phyloP scores from a whole-genome alignment of 805 yeast species.

The Blastobotrys attinorum region DNA sequence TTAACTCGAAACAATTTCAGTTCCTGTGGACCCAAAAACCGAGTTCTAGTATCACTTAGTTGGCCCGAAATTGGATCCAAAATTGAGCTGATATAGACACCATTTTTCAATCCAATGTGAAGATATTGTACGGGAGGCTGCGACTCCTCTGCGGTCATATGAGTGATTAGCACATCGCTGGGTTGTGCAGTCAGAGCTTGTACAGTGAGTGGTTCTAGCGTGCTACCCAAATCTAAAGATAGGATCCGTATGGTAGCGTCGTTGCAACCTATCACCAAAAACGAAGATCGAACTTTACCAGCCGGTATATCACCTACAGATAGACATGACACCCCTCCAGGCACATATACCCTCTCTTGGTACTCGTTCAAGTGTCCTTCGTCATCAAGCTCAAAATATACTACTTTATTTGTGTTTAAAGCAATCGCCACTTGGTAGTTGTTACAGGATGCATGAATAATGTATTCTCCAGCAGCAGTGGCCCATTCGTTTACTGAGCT shows the following conservation, averaged over 20 bases:
- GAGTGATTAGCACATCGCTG: conserved; percentile 30
- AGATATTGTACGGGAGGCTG: conserved; percentile 31
- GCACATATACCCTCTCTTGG: conserved; percentile 50
- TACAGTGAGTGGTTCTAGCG: conserved; percentile 52
- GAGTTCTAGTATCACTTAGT: conserved; percentile 53
- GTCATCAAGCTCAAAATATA: conserved; percentile 73
- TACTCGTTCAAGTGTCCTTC: conserved; percentile 64
- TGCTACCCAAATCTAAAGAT: conserved; percentile 50
- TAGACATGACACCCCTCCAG: conserved; percentile 41
- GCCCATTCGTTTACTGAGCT: conserved; percentile 53
- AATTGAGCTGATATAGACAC: conserved; percentile 61
- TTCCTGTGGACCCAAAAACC: conserved; percentile 65
- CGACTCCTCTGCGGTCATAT: conserved; percentile 19
- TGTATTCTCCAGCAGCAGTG: conserved; percentile 69
- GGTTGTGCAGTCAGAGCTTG: conserved; percentile 59
- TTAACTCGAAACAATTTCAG: conserved; percentile 39
- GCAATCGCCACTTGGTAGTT: conserved; percentile 62
- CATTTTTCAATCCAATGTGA: conserved; percentile 79
- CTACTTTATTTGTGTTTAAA: conserved; percentile 63
- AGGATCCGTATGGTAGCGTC: conserved; percentile 65
- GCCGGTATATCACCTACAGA: conserved; percentile 42
- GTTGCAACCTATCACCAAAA: conserved; percentile 61
- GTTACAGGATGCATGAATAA: conserved; percentile 55
- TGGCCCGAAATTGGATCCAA: conserved; percentile 56
- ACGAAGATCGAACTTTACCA: conserved; percentile 43